Percentiles rank a stretch among this genome's conserved stretches.
Conservation (phyloP, 2,329 filamentous ascomycete species). For the Plectosphaerella plurivora region DNA sequence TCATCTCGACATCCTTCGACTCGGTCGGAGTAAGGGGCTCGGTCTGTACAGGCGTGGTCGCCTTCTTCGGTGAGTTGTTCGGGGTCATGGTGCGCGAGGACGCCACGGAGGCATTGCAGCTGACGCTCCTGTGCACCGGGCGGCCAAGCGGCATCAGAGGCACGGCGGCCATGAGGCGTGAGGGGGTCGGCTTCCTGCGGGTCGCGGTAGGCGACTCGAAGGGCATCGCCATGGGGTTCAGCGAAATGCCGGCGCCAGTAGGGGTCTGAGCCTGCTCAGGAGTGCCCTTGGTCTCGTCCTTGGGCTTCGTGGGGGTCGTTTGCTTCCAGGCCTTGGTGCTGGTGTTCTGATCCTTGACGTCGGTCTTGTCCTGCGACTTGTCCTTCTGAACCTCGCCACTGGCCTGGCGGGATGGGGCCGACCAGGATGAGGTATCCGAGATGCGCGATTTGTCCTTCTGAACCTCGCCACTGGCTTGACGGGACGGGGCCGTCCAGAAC, state of each 20-base stretch:
- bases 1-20: background rate
- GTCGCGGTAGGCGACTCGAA: background rate
- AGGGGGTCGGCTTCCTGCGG: background rate
- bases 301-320: background rate
- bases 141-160: background rate
- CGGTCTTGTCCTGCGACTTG: background rate
- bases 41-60: too few relatives aligned
- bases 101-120: slow-evolving; percentile 1
- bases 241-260: background rate
- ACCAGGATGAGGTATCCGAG: background rate
- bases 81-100: slow-evolving; percentile 7
- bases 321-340: background rate
- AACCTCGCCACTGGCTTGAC: background rate
- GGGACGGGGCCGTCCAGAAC: background rate
- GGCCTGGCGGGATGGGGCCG: background rate
- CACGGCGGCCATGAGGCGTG: background rate
- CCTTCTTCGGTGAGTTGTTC: slow-evolving; percentile 1
- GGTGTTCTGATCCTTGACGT: background rate
- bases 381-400: background rate
- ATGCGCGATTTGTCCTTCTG: background rate
- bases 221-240: background rate
- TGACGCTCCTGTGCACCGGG: background rate
- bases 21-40: background rate
- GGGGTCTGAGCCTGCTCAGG: background rate
- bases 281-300: background rate